Evolutionary conservation across 257 asterid genomes (phyloP).

Genomic region (Solanum virginianum): DNA sequence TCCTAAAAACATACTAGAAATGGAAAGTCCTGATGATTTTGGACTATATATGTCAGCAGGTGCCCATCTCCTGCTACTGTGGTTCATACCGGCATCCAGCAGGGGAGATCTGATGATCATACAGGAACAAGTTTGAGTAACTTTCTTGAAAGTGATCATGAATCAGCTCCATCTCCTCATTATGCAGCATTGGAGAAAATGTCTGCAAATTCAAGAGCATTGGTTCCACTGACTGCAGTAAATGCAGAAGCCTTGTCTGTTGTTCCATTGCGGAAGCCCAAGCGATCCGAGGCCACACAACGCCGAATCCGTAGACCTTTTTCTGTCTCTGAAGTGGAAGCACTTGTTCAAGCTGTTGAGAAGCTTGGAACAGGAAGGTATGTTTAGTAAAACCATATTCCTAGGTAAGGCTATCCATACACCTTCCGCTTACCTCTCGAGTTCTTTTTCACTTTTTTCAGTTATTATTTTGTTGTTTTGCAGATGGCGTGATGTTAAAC

Average conservation of each 20-base stretch:
- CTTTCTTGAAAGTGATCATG: constrained; percentile 63
- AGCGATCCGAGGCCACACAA: constrained; percentile 74
- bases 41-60: constrained; percentile 19
- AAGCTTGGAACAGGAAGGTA: constrained; percentile 98
- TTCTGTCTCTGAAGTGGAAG: constrained; percentile 92
- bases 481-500: constrained; percentile 98
- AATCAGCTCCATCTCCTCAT: constrained; percentile 64
- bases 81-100: constrained; percentile 17
- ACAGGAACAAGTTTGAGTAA: constrained; percentile 36
- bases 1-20: background rate
- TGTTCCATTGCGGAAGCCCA: constrained; percentile 65
- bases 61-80: constrained; percentile 25
- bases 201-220: constrained; percentile 48
- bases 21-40: background rate
- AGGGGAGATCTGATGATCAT: constrained; percentile 21
- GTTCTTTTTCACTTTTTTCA: background rate
- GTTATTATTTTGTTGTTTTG: constrained; percentile 1
- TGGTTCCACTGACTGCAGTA: constrained; percentile 37
- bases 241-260: constrained; percentile 45
- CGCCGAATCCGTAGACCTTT: constrained; percentile 92
- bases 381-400: background rate
- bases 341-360: constrained; percentile 95
- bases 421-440: background rate
- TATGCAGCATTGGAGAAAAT: constrained; percentile 38
- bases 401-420: background rate